Evolutionary conservation across 768 basidiomycete species (phyloP), one percentile per base, ranked within the genome.

Genomic region (Hericium coralloides): DNA sequence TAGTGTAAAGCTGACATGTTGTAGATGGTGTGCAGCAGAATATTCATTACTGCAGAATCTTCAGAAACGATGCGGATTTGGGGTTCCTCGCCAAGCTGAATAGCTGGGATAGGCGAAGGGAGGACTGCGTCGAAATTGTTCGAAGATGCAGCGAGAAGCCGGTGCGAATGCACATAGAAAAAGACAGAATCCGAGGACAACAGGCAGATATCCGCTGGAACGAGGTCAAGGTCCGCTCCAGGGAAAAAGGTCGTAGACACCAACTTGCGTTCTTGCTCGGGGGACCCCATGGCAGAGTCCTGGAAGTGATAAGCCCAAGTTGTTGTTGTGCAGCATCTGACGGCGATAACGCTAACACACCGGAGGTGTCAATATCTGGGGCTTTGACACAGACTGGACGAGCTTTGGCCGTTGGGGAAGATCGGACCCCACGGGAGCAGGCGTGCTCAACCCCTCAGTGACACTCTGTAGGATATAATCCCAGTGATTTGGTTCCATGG

Each of bases 1-100:
- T 64, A 69, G 45, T 66, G 62, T 2, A 60, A 41, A 58, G 62
- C 68, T 25, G 67, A 59, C 22, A 69, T 39, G 54, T 59, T 53
- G 60, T 73, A 74, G 52, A 73, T 59, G 8, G 64, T 59, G 57
- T 73, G 73, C 17, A 74, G 59, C 23, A 73, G 56, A 54, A 73
- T 57, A 60, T 72, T 72, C 58, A 74, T 58, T 2, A 69, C 63
- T 2, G 57, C 49, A 10, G 72, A 65, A 3, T 56, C n/a, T 49
- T 72, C 70, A 15, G 69, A 61, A 20, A 72, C 53, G 23, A 54
- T 15, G 56, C 69, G 20, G 22, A 69, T 53, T n/a, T 62, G 59
- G 5, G 58, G 53, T 37, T 39, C 39, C 4, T 55, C 60, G n/a
- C 36, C 52, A n/a, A 0, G n/a, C 15, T 45, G 43, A n/a, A n/a